phyloP scores from a whole-genome alignment of 164 flowering plant species.

The Santalum album region DNA sequence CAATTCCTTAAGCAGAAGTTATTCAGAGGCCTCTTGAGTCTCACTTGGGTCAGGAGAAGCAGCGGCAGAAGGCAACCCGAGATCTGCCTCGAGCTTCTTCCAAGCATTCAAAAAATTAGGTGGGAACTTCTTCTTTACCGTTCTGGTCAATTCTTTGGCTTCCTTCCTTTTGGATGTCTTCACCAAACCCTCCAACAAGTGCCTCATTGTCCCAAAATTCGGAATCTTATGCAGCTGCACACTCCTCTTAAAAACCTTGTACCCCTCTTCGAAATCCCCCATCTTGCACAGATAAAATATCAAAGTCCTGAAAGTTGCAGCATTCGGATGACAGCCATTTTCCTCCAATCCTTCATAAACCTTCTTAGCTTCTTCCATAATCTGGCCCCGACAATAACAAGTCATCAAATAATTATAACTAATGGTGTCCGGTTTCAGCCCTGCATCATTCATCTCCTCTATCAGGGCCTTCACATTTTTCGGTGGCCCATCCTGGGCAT shows the following conservation, averaged over 20 bases:
- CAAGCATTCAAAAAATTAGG: slow-evolving; percentile 44
- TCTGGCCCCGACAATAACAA: slow-evolving; percentile 44
- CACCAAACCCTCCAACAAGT: slow-evolving; percentile 60
- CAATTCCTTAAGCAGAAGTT: slow-evolving; percentile 6
- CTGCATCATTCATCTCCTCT: slow-evolving; percentile 55
- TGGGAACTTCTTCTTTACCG: slow-evolving; percentile 59
- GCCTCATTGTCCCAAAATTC: slow-evolving; percentile 42
- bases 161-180: slow-evolving; percentile 35
- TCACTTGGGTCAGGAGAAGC: neutral
- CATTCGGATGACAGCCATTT: slow-evolving; percentile 53
- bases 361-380: slow-evolving; percentile 62
- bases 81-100: slow-evolving; percentile 52
- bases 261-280: slow-evolving; percentile 37
- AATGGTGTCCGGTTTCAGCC: slow-evolving; percentile 52
- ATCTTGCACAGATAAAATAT: slow-evolving; percentile 35
- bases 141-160: slow-evolving; percentile 43
- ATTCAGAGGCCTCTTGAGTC: slow-evolving; percentile 6
- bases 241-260: slow-evolving; percentile 59
- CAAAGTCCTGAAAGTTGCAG: slow-evolving; percentile 61
- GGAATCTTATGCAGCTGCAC: slow-evolving; percentile 48
- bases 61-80: slow-evolving; percentile 31
- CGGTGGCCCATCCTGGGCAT: slow-evolving; percentile 29
- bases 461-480: slow-evolving; percentile 44
- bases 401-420: slow-evolving; percentile 58
- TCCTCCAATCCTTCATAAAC: slow-evolving; percentile 42